Evolutionary conservation across 139 green algal genomes (phyloP), one percentile per base, ranked within the genome.

Genomic region (Chlorella sp.): DNA sequence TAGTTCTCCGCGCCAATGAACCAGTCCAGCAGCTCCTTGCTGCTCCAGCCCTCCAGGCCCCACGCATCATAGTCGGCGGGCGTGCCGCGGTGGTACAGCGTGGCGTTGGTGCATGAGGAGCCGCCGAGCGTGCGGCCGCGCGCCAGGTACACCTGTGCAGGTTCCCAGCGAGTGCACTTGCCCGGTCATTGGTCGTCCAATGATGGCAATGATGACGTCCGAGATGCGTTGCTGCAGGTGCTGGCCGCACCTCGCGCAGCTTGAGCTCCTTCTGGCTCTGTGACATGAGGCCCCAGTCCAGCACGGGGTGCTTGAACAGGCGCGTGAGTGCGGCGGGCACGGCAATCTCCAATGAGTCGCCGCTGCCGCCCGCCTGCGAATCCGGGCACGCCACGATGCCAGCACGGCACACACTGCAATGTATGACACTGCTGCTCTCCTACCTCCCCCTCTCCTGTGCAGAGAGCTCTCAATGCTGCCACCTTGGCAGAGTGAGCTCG

Each of bases 251-350:
- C 83, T 91, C 81, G 10, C 90, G 77, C 3, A 83, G 59, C 3
- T 67, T 74, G 34, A 93, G 75, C 50, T 83, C 42, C 63, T 86
- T 55, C 82, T 96, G 87, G 49, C 62, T 81, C 5, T 71, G 62
- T 1, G 82, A 86, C 73, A 84, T 92, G 30, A 96, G 81, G 62
- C 93, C 91, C 93, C 93, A 97, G 83, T 97, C 93, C 62, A 95
- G 70, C 0, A 74, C 66, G 30, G 83, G 85, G 65, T 86, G 86
- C 24, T 85, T 83, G 83, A 97, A 97, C 31, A 97, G 83, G 23
- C 88, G 83, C 0, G 89, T 83, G 36, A 97, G 83, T 10, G 80
- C 93, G 0, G 90, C 92, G 50, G 89, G 93, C 17, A 90, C 76
- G 1, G 70, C 61, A n/a, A 83, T 75, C 62, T 81, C 75, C 31